phyloP scores from a whole-genome alignment of 1,139 yeast species.

The Chernovozyma sophiae-reginae region DNA sequence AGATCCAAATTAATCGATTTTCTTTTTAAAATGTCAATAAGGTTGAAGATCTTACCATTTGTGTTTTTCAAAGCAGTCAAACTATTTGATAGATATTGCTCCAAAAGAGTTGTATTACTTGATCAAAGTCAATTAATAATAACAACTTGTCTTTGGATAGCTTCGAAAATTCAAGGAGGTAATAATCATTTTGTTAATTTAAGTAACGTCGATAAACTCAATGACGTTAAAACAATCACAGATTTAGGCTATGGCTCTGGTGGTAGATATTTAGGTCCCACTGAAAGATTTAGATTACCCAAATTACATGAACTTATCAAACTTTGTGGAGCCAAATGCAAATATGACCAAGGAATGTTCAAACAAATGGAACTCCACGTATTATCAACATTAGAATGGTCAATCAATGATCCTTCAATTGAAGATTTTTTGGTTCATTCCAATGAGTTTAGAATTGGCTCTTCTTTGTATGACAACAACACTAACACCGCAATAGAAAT shows the following conservation, averaged over 20 bases:
- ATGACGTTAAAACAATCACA: conserved; percentile 30
- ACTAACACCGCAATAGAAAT: conserved; percentile 19
- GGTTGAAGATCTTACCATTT: conserved; percentile 57
- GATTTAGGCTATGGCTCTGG: conserved; percentile 50
- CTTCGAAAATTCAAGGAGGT: conserved; percentile 64
- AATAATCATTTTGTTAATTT: conserved; percentile 63
- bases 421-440: conserved; percentile 44
- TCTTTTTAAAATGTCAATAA: conserved; percentile 51
- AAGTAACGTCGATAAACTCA: conserved; percentile 26
- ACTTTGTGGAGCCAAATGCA: conserved; percentile 54
- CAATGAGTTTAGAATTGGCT: conserved; percentile 27
- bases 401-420: conserved; percentile 52
- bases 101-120: conserved; percentile 56
- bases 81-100: conserved; percentile 62
- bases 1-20: conserved; percentile 55
- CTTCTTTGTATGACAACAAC: conserved; percentile 10
- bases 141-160: conserved; percentile 65
- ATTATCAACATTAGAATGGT: conserved; percentile 59
- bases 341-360: conserved; percentile 60
- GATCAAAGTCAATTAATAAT: conserved; percentile 62
- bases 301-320: conserved; percentile 58
- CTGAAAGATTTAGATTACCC: conserved; percentile 63
- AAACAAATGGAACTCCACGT: conserved; percentile 52
- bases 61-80: conserved; percentile 56
- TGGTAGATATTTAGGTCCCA: conserved; percentile 61